These are phyloP conservation scores for Kwoniella europaea DNA, from an alignment of 768 basidiomycete genomes.

Conservation along the genomic window DNA sequence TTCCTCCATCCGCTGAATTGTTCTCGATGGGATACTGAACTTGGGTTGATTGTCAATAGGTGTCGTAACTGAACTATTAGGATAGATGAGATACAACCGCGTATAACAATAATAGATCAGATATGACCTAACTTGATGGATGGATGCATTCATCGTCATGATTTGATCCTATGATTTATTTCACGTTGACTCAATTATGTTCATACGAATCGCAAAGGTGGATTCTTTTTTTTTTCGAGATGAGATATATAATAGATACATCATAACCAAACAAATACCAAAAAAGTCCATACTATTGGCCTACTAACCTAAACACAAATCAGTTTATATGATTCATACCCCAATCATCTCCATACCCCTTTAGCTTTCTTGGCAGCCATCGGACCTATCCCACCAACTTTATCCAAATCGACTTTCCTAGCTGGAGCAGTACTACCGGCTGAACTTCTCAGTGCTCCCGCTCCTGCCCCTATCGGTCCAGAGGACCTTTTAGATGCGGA, in stretches of 20 bases:
- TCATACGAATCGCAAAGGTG: no score
- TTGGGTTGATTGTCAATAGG: slow-evolving; percentile 1
- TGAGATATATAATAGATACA: no score
- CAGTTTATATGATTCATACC: neutral
- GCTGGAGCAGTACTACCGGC: neutral
- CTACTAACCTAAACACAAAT: no score
- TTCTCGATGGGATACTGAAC: neutral
- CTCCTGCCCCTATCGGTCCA: neutral
- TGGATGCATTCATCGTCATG: no score
- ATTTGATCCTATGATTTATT: no score
- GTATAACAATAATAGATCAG: no score
- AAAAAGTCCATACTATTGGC: no score
- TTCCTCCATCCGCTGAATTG: neutral
- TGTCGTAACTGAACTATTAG: slow-evolving; percentile 20
- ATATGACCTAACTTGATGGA: no score
- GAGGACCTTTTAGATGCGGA: neutral
- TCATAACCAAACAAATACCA: no score
- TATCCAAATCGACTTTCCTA: slow-evolving; percentile 30
- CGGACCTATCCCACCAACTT: slow-evolving; percentile 38
- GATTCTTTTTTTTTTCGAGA: no score
- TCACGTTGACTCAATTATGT: no score
- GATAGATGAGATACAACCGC: neutral
- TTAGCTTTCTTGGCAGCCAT: slow-evolving; percentile 15
- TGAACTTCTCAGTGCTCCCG: neutral
- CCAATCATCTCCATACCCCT: slow-evolving; percentile 14